phyloP scores from a whole-genome alignment of 768 basidiomycete species.

The Kwoniella dendrophila region DNA sequence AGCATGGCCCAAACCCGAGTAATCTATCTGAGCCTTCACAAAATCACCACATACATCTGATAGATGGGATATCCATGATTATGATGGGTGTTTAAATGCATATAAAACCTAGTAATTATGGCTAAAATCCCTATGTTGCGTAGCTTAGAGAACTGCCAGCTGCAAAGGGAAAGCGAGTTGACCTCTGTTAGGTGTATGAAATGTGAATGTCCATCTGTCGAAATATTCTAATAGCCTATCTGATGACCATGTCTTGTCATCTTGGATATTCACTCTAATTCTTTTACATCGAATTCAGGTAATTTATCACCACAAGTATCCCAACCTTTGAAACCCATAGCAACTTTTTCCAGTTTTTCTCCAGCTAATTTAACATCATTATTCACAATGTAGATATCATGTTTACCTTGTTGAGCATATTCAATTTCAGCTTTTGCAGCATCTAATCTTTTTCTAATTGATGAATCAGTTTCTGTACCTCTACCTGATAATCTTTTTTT shows the following conservation, averaged over 20 bases:
- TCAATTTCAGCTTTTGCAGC: constrained; percentile 78
- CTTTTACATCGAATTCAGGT: constrained; percentile 59
- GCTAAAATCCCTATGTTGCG: too few species aligned
- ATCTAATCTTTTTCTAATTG: constrained; percentile 72
- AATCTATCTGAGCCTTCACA: too few species aligned
- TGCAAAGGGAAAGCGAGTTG: too few species aligned
- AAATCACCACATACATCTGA: too few species aligned
- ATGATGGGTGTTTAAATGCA: too few species aligned
- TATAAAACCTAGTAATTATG: too few species aligned
- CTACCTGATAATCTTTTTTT: constrained; percentile 71
- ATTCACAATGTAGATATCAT: constrained; percentile 86
- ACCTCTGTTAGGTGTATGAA: too few species aligned
- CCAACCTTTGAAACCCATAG: constrained; percentile 74
- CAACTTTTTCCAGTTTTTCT: constrained; percentile 70
- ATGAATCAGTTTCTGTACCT: constrained; percentile 78
- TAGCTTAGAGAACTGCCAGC: too few species aligned
- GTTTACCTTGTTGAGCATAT: constrained; percentile 76
- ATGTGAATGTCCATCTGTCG: too few species aligned
- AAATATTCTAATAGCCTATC: too few species aligned
- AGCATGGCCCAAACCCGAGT: constrained; percentile 24
- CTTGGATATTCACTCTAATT: constrained; percentile 36
- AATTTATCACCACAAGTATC: constrained; percentile 65
- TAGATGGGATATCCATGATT: too few species aligned
- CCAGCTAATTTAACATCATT: constrained; percentile 86
- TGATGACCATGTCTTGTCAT: too few species aligned